Conservation (phyloP, 2,329 filamentous ascomycete genomes). For the Fusarium ambrosium region DNA sequence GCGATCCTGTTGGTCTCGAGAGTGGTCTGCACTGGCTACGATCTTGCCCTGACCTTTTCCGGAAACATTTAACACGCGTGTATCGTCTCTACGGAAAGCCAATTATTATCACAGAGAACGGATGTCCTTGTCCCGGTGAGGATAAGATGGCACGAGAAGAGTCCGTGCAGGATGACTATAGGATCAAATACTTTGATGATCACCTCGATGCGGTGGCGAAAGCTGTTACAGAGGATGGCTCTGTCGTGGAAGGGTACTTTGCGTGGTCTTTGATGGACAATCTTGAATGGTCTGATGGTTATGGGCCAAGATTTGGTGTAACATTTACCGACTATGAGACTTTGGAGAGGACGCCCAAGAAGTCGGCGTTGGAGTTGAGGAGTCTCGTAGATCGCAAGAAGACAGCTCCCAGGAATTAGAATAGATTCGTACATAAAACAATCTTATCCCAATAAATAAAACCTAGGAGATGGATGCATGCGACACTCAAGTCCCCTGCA, state of each 20-base stretch:
- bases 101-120: constrained; percentile 34
- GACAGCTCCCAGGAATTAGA: not conserved
- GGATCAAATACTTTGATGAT: constrained; percentile 54
- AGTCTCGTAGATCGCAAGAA: constrained; percentile 5
- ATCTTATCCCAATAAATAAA: no score
- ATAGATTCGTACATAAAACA: not conserved
- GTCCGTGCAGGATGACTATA: constrained; percentile 54
- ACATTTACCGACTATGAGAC: constrained; percentile 34
- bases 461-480: no score
- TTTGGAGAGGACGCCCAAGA: constrained; percentile 30
- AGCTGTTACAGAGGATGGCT: constrained; percentile 24
- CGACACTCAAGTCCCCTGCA: no score
- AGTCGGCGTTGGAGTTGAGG: constrained; percentile 20
- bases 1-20: constrained; percentile 7
- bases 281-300: constrained; percentile 33
- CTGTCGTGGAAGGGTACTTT: constrained; percentile 26
- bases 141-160: constrained; percentile 45
- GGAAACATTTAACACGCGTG: constrained; percentile 26
- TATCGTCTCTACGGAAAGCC: constrained; percentile 33
- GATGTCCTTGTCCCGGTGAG: constrained; percentile 30
- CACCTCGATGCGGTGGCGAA: constrained; percentile 54
- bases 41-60: constrained; percentile 28
- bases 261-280: constrained; percentile 40
- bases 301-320: constrained; percentile 32
- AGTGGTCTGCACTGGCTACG: constrained; percentile 29